These are phyloP conservation scores for Cercospora zeae-maydis DNA, from an alignment of 2,329 filamentous ascomycete genomes.

Conservation along the genomic window DNA sequence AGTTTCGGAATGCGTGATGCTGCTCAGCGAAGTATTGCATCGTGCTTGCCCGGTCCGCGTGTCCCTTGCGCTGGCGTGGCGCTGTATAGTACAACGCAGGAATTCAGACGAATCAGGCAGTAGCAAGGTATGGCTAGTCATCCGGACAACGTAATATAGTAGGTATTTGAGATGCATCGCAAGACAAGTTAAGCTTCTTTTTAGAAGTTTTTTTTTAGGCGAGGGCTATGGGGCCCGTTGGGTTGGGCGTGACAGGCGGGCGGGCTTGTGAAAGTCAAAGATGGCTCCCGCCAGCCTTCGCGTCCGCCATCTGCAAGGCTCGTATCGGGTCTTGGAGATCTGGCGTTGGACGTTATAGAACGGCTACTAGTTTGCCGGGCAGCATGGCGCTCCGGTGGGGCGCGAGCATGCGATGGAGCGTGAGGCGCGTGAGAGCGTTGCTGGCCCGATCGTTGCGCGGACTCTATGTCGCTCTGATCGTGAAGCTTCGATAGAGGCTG, in stretches of 20 bases:
- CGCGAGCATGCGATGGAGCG: background rate
- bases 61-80: background rate
- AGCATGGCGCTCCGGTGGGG: background rate
- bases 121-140: background rate
- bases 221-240: conserved; percentile 1
- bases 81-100: background rate
- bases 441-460: background rate
- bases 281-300: conserved; percentile 2
- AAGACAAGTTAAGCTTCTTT: conserved; percentile 16
- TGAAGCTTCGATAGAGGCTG: conserved; percentile 6
- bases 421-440: background rate
- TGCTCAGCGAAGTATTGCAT: conserved; percentile 3
- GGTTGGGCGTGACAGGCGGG: conserved; percentile 8
- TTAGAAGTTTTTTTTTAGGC: conserved; percentile 8
- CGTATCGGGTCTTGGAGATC: background rate
- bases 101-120: background rate
- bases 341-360: background rate
- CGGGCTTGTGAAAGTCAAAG: conserved; percentile 1
- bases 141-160: background rate
- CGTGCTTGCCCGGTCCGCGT: background rate
- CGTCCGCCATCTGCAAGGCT: background rate
- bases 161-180: conserved; percentile 12
- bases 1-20: background rate
- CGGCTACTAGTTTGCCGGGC: background rate
- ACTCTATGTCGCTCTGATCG: conserved; percentile 2